A percentile compares a stretch with the other conserved stretches of the same genome.
phyloP scores from a whole-genome alignment of 805 yeast species.

The Kluyveromyces dobzhanskii region DNA sequence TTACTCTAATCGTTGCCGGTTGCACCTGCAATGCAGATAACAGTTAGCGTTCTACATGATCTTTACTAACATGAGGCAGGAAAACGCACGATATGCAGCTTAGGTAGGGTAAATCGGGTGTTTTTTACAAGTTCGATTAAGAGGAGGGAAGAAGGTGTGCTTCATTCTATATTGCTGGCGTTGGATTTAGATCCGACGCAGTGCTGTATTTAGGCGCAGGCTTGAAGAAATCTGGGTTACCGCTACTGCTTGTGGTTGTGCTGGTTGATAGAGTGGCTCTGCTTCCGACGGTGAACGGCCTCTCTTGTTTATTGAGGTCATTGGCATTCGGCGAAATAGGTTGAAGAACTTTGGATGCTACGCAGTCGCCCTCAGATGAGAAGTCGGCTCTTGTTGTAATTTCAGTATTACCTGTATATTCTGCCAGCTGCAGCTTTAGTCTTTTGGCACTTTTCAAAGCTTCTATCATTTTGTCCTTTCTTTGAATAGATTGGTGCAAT shows the following conservation, averaged over 20 bases:
- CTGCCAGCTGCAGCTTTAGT: constrained; percentile 34
- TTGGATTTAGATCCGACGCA: too few relatives aligned
- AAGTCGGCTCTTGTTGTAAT: not conserved
- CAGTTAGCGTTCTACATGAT: too few relatives aligned
- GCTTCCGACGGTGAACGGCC: not conserved
- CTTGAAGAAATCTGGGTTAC: too few relatives aligned
- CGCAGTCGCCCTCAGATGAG: not conserved
- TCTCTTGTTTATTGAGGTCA: not conserved
- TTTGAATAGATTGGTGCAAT: constrained; percentile 50
- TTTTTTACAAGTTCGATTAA: too few relatives aligned
- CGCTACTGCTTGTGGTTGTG: not conserved
- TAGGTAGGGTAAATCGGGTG: too few relatives aligned
- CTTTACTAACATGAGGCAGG: too few relatives aligned
- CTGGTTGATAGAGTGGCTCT: not conserved
- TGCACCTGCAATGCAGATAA: too few relatives aligned
- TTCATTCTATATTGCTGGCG: too few relatives aligned
- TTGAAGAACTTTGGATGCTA: not conserved
- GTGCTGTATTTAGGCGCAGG: too few relatives aligned
- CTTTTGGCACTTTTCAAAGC: constrained; percentile 61
- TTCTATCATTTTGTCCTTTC: constrained; percentile 71
- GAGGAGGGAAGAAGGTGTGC: too few relatives aligned
- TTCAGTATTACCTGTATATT: not conserved
- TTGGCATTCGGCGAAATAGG: not conserved
- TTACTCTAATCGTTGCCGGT: too few relatives aligned
- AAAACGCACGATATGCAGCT: too few relatives aligned